A percentile compares a stretch with the other conserved stretches of the same genome.
phyloP scores from a whole-genome alignment of 306 rosid genomes.

The Mimosa bimucronata region DNA sequence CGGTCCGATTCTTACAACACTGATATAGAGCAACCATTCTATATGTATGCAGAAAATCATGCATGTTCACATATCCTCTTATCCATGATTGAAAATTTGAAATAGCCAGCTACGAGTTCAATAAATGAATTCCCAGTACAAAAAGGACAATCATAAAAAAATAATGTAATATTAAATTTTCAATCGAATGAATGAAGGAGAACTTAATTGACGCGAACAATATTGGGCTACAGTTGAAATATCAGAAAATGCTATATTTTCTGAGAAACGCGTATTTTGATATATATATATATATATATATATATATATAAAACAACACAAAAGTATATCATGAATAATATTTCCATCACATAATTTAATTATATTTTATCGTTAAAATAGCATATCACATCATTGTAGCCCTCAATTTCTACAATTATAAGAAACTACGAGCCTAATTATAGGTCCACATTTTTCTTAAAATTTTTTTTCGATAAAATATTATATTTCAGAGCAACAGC shows the following conservation, averaged over 20 bases:
- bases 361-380: slow-evolving; percentile 34
- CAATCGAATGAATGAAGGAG: not conserved
- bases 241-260: not conserved
- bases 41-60: not conserved
- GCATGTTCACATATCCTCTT: not conserved
- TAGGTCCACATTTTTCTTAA: slow-evolving; percentile 37
- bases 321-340: slow-evolving; percentile 4
- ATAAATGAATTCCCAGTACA: not conserved
- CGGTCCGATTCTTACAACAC: no score
- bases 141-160: slow-evolving; percentile 1
- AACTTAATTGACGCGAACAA: not conserved
- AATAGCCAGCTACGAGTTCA: slow-evolving; percentile 24
- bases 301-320: not conserved
- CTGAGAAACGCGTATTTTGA: not conserved
- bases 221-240: not conserved
- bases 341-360: slow-evolving; percentile 35
- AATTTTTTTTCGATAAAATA: not conserved
- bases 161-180: not conserved
- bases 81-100: slow-evolving; percentile 4
- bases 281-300: no score
- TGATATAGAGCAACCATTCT: not conserved
- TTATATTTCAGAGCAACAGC: not conserved
- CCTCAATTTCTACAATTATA: slow-evolving; percentile 42
- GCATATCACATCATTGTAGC: slow-evolving; percentile 37
- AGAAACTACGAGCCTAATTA: slow-evolving; percentile 3